Evolutionary conservation across 2,329 filamentous ascomycete species (phyloP), one percentile per base, ranked within the genome.

Genomic region (Triangularia verruculosa): DNA sequence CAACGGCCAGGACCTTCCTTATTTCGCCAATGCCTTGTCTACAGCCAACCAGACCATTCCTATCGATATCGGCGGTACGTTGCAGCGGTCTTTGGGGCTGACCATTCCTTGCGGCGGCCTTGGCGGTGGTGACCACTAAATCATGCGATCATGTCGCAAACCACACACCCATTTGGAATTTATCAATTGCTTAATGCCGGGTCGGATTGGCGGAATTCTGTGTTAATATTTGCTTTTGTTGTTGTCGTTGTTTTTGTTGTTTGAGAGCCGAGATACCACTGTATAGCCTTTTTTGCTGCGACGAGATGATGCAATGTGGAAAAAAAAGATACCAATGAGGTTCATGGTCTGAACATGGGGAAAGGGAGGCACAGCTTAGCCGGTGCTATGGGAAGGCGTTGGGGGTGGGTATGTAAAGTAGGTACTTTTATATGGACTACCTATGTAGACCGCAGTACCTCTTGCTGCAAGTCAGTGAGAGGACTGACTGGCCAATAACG

Each of bases 21-120:
- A 88, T 74, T 87, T 84, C 65, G 77, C 80, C 64, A 76, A 82
- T 17, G 84, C 85, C 22, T 80, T 89, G 25, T 77, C 76, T 64
- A 76, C 78, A 53, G 79, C 77, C 64, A 82, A 82, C 65, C 78
- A 84, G 72, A 81, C 79, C 51, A 73, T 88, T 57, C 71, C 79
- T 25, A 79, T 89, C 66, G 76, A 86, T 67, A 78, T 86, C 54
- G 78, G 76, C 39, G 67, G 73, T 13, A 80, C 82, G 9, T 71
- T 85, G 53, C 70, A 75, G 67, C 70, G 70, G 15, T 54, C 52
- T 13, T 64, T 79, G 25, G 66, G 66, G 39, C 61, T 76, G 39
- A 69, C 65, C n/a, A 61, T 77, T 30, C 67, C 62, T 32, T 72
- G 69, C 66, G 52, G 59, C 20, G 64, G 58, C 1, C 28, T 59